These are phyloP conservation scores for Sphaceloma murrayae DNA, from an alignment of 2,329 filamentous ascomycete species.

Conservation along the genomic window DNA sequence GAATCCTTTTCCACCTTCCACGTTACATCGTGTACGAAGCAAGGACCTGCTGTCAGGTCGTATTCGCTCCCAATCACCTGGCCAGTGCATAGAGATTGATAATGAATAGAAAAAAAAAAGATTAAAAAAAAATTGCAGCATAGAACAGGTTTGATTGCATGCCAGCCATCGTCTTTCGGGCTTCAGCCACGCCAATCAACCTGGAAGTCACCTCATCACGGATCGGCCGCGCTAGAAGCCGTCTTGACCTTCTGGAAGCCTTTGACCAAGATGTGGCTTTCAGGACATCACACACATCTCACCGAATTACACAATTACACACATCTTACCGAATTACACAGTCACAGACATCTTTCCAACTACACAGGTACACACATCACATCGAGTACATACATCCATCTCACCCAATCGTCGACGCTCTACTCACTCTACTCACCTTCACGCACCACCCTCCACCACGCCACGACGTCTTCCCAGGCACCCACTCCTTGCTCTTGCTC, in stretches of 20 bases:
- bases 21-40: constrained; percentile 12
- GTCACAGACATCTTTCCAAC: background rate
- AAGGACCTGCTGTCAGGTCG: background rate
- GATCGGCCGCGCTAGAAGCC: constrained; percentile 13
- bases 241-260: constrained; percentile 13
- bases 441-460: too few relatives aligned
- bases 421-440: too few relatives aligned
- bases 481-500: background rate
- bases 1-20: constrained; percentile 2
- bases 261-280: constrained; percentile 8
- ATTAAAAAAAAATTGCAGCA: too few relatives aligned
- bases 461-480: too few relatives aligned
- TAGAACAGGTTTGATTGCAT: background rate
- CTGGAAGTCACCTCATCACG: too few relatives aligned
- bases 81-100: constrained; percentile 3
- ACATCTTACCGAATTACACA: too few relatives aligned
- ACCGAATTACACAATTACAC: too few relatives aligned
- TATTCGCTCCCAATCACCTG: constrained; percentile 10
- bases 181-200: constrained; percentile 4
- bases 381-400: too few relatives aligned
- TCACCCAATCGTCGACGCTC: too few relatives aligned
- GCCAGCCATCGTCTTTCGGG: constrained; percentile 6
- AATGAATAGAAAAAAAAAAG: too few relatives aligned
- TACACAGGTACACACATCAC: too few relatives aligned
- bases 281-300: too few relatives aligned